These are phyloP conservation scores for Suillus clintonianus DNA, from an alignment of 768 basidiomycete species.

Conservation along the genomic window DNA sequence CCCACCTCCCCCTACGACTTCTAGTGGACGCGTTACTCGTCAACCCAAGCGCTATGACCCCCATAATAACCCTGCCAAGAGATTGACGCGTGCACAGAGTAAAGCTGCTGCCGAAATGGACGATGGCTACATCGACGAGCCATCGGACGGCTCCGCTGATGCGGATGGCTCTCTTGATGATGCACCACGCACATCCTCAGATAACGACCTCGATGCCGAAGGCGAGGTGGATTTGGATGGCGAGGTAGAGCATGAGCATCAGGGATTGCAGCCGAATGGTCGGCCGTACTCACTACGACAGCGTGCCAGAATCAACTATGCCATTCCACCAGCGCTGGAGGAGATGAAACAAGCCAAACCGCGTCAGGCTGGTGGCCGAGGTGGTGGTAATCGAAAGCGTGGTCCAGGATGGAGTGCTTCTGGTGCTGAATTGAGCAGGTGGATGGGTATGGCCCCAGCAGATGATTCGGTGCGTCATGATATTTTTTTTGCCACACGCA, in stretches of 20 bases:
- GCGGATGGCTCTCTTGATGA: slow-evolving; percentile 65
- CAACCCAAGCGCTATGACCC: slow-evolving; percentile 16
- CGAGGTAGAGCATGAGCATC: slow-evolving; percentile 40
- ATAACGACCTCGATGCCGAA: slow-evolving; percentile 36
- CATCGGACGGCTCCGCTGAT: slow-evolving; percentile 51
- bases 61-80: slow-evolving; percentile 4
- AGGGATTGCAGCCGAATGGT: slow-evolving; percentile 39
- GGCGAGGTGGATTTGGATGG: slow-evolving; percentile 42
- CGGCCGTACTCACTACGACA: slow-evolving; percentile 61
- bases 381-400: slow-evolving; percentile 40
- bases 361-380: slow-evolving; percentile 40
- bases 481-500: slow-evolving; percentile 8
- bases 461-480: slow-evolving; percentile 68
- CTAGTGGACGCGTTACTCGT: slow-evolving; percentile 26
- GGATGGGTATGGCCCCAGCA: slow-evolving; percentile 69
- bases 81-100: slow-evolving; percentile 27
- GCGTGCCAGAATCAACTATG: slow-evolving; percentile 72
- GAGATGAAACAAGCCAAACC: slow-evolving; percentile 50
- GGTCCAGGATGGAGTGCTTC: slow-evolving; percentile 77
- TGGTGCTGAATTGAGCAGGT: slow-evolving; percentile 74
- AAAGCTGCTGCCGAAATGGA: slow-evolving; percentile 42
- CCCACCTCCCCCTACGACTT: slow-evolving; percentile 15
- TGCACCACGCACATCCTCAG: slow-evolving; percentile 43
- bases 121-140: slow-evolving; percentile 51
- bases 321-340: slow-evolving; percentile 79